These are phyloP conservation scores for Rhodotorula mucilaginosa DNA, from an alignment of 1,284 basidiomycete species.

Conservation along the genomic window DNA sequence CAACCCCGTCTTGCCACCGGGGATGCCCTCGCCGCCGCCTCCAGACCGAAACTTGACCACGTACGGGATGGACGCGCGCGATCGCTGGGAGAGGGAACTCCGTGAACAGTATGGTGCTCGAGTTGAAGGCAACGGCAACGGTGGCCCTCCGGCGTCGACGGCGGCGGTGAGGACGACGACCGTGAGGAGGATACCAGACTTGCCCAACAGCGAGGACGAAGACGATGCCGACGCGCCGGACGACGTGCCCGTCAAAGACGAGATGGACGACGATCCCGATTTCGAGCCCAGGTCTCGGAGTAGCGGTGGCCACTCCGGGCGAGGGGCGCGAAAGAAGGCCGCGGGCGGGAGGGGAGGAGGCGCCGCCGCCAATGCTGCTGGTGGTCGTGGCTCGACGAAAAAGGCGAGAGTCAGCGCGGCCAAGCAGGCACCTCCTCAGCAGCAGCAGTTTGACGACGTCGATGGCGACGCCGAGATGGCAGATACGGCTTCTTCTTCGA, in stretches of 20 bases:
- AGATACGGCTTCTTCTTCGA: background rate
- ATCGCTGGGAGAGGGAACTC: conserved; percentile 21
- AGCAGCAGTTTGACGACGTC: background rate
- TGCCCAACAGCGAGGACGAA: background rate
- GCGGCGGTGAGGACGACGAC: no score
- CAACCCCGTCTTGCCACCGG: conserved; percentile 37
- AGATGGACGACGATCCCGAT: conserved; percentile 16
- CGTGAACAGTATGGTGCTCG: background rate
- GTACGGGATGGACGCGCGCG: background rate
- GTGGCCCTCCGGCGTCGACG: background rate
- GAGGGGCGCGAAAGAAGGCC: background rate
- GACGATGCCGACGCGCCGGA: conserved; percentile 7
- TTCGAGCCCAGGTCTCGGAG: conserved; percentile 8
- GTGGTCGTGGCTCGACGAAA: background rate
- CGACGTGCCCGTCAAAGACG: background rate
- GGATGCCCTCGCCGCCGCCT: conserved; percentile 38
- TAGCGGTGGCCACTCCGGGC: background rate
- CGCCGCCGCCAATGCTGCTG: background rate
- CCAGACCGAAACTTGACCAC: background rate
- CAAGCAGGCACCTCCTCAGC: background rate
- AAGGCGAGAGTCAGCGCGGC: background rate
- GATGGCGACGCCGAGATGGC: conserved; percentile 21
- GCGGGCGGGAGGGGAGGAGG: background rate
- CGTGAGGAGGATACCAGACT: background rate
- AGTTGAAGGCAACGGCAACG: background rate